A percentile compares a stretch with the other conserved stretches of the same genome.
phyloP scores from a whole-genome alignment of 441 rosid species.

The Pelargonium citronellum region DNA sequence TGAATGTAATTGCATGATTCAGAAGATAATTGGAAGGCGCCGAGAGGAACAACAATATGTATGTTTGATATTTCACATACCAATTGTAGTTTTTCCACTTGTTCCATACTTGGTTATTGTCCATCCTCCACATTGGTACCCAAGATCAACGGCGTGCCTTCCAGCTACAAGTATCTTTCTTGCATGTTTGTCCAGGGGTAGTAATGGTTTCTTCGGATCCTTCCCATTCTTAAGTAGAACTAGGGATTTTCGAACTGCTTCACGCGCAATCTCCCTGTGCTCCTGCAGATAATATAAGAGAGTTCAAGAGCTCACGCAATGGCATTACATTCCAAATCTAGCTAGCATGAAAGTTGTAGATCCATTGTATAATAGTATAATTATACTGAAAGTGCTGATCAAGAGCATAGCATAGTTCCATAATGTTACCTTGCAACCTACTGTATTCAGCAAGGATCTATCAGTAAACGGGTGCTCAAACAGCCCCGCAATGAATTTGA shows the following conservation, averaged over 20 bases:
- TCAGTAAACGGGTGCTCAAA: constrained; percentile 73
- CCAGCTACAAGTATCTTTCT: constrained; percentile 68
- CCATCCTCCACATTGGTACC: constrained; percentile 96
- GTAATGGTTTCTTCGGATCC: constrained; percentile 42
- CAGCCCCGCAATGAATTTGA: constrained; percentile 72
- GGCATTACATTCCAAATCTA: too few species aligned
- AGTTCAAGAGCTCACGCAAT: too few species aligned
- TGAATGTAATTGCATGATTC: constrained; percentile 2
- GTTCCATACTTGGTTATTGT: constrained; percentile 58
- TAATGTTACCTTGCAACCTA: constrained; percentile 67
- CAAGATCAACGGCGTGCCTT: constrained; percentile 79
- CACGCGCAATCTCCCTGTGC: constrained; percentile 71
- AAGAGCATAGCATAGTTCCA: neutral
- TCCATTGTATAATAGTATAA: neutral
- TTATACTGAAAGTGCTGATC: too few species aligned
- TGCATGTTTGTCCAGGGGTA: constrained; percentile 61
- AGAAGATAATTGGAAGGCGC: too few species aligned
- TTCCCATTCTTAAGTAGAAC: constrained; percentile 83
- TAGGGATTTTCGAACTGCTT: constrained; percentile 85
- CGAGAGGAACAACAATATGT: neutral
- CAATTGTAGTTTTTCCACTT: constrained; percentile 72
- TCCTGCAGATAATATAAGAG: constrained; percentile 31
- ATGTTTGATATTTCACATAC: constrained; percentile 29
- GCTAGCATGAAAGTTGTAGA: constrained; percentile 1
- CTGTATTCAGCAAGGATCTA: constrained; percentile 52